A percentile compares a stretch with the other conserved stretches of the same genome.
Conservation (phyloP, 2,329 filamentous ascomycete species). For the Clonostachys chloroleuca region DNA sequence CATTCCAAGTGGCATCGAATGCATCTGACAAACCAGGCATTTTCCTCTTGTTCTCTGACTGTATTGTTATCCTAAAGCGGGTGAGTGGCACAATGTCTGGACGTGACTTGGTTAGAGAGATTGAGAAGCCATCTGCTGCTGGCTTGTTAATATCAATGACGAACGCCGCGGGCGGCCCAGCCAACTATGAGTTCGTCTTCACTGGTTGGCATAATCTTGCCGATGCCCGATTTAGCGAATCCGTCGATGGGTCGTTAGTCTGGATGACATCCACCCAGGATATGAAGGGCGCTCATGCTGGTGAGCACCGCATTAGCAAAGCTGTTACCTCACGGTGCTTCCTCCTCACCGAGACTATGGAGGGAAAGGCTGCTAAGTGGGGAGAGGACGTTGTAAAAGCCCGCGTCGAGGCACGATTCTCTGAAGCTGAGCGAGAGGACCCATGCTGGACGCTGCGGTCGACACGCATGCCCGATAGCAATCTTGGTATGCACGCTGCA, state of each 20-base stretch:
- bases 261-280: slow-evolving; percentile 65
- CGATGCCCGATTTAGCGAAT: slow-evolving; percentile 70
- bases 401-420: slow-evolving; percentile 77
- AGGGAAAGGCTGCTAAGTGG: slow-evolving; percentile 71
- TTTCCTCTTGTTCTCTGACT: slow-evolving; percentile 81
- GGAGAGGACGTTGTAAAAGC: slow-evolving; percentile 86
- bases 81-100: slow-evolving; percentile 60
- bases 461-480: slow-evolving; percentile 56
- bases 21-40: slow-evolving; percentile 57
- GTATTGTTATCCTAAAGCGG: slow-evolving; percentile 73
- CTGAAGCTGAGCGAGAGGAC: slow-evolving; percentile 78
- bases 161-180: slow-evolving; percentile 55
- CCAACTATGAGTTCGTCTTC: slow-evolving; percentile 69
- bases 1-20: slow-evolving; percentile 49
- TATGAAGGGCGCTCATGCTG: slow-evolving; percentile 49
- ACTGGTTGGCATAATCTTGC: slow-evolving; percentile 66
- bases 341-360: slow-evolving; percentile 68
- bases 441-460: slow-evolving; percentile 77
- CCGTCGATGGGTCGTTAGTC: slow-evolving; percentile 56
- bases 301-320: slow-evolving; percentile 32
- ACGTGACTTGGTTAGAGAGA: slow-evolving; percentile 74
- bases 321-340: slow-evolving; percentile 62
- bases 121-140: slow-evolving; percentile 73
- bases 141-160: slow-evolving; percentile 60
- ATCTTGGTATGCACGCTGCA: slow-evolving; percentile 57